phyloP scores from a whole-genome alignment of 83 land plant genomes.

The Picea mariana region DNA sequence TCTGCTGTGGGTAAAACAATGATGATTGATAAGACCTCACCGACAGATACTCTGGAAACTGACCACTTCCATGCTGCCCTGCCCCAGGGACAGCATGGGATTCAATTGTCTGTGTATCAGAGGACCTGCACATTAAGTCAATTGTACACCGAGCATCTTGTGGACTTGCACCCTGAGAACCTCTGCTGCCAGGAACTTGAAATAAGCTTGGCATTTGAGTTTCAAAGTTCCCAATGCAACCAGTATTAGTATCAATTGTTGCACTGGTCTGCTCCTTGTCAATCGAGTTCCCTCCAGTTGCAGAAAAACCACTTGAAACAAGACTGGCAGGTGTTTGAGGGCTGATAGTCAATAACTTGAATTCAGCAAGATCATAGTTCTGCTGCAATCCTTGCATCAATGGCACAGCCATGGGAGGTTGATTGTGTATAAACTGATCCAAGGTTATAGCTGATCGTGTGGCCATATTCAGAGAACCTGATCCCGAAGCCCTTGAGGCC shows the following conservation, averaged over 20 bases:
- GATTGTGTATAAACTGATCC: constrained; percentile 20
- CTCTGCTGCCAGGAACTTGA: constrained; percentile 25
- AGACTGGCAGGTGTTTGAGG: constrained; percentile 19
- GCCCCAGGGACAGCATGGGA: constrained; percentile 26
- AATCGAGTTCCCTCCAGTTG: constrained; percentile 20
- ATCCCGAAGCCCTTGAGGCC: constrained; percentile 30
- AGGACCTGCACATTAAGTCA: constrained; percentile 36
- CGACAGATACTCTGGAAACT: constrained; percentile 9
- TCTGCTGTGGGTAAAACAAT: constrained; percentile 16
- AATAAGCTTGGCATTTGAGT: constrained; percentile 13
- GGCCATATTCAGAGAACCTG: constrained; percentile 26
- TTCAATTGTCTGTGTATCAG: constrained; percentile 35
- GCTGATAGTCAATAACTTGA: constrained; percentile 21
- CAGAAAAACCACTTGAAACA: constrained; percentile 28
- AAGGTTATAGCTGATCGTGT: constrained; percentile 17
- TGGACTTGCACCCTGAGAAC: constrained; percentile 20
- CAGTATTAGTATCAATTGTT: constrained; percentile 22
- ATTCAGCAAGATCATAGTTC: constrained; percentile 20
- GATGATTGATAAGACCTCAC: constrained; percentile 1
- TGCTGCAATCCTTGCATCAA: constrained; percentile 10
- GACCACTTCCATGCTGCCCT: constrained; percentile 25
- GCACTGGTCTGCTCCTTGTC: constrained; percentile 26
- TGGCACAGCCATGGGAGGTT: constrained; percentile 21
- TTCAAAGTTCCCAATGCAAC: constrained; percentile 28
- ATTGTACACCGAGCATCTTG: constrained; percentile 24